Conservation (phyloP, 1,139 yeast genomes). For the Candida dubliniensis region DNA sequence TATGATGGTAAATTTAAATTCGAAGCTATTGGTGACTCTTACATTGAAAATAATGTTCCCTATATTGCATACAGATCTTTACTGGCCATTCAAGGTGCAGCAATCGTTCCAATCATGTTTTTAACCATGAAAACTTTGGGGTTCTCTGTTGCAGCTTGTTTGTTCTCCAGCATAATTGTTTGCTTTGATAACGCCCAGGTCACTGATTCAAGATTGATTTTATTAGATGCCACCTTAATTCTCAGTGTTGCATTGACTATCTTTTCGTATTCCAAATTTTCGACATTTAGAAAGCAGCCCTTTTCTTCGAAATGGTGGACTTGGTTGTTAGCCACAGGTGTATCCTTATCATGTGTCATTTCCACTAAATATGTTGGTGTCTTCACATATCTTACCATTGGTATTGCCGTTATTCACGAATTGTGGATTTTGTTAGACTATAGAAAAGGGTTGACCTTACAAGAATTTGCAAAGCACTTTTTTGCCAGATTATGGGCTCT, state of each 20-base stretch:
- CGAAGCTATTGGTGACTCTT: slow-evolving; percentile 85
- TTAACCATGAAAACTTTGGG: slow-evolving; percentile 81
- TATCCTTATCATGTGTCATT: slow-evolving; percentile 83
- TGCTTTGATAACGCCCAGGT: slow-evolving; percentile 90
- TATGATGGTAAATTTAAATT: slow-evolving; percentile 90
- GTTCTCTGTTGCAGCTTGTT: slow-evolving; percentile 75
- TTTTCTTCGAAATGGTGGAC: slow-evolving; percentile 77
- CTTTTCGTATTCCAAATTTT: slow-evolving; percentile 75
- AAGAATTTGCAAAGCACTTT: slow-evolving; percentile 65
- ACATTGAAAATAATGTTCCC: slow-evolving; percentile 76
- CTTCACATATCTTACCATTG: slow-evolving; percentile 84
- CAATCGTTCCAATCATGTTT: slow-evolving; percentile 81
- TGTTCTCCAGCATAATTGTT: slow-evolving; percentile 76
- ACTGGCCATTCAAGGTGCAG: slow-evolving; percentile 78
- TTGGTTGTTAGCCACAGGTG: slow-evolving; percentile 84
- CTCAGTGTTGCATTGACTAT: slow-evolving; percentile 79
- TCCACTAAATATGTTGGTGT: slow-evolving; percentile 96
- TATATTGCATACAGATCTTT: slow-evolving; percentile 83
- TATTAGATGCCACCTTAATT: slow-evolving; percentile 86
- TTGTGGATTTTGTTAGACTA: slow-evolving; percentile 84
- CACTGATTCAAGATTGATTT: slow-evolving; percentile 83
- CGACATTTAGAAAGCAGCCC: slow-evolving; percentile 67
- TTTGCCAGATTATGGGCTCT: slow-evolving; percentile 72
- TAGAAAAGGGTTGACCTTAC: slow-evolving; percentile 63
- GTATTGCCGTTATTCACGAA: slow-evolving; percentile 81